Evolutionary conservation across 2,329 filamentous ascomycete genomes (phyloP).

Genomic region (Thielaviopsis cerberus): DNA sequence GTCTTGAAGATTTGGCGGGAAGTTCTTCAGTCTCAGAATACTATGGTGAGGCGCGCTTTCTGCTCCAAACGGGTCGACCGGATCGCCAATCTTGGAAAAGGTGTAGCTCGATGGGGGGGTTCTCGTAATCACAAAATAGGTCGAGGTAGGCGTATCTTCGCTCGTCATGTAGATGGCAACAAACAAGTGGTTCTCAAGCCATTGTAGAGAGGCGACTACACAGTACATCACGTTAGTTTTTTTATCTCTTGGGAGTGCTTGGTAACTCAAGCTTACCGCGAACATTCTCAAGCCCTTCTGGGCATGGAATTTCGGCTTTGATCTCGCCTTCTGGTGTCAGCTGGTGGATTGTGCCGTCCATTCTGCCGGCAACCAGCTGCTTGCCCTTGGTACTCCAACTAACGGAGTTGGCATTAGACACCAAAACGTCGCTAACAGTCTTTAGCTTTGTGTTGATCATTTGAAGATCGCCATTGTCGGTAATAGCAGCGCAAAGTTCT

Average conservation of each 20-base stretch:
- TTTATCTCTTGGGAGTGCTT: not conserved
- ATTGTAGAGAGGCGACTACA: constrained; percentile 60
- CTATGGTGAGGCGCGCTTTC: constrained; percentile 57
- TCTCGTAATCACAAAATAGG: constrained; percentile 65
- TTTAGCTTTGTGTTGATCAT: constrained; percentile 63
- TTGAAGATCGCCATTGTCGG: constrained; percentile 60
- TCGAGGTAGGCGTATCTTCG: constrained; percentile 40
- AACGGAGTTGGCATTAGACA: constrained; percentile 59
- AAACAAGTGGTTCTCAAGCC: constrained; percentile 79
- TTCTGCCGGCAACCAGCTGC: constrained; percentile 72
- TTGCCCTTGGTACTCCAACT: constrained; percentile 90
- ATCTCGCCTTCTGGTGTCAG: constrained; percentile 64
- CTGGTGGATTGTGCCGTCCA: constrained; percentile 61
- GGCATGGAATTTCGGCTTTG: constrained; percentile 63
- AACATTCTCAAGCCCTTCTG: constrained; percentile 46
- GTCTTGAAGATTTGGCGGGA: constrained; percentile 63
- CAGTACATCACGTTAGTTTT: constrained; percentile 5
- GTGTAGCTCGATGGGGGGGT: constrained; percentile 40
- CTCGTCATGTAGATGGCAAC: constrained; percentile 58
- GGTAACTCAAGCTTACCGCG: constrained; percentile 37
- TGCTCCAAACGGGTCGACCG: constrained; percentile 53
- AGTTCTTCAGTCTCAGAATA: constrained; percentile 58
- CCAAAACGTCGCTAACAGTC: constrained; percentile 44
- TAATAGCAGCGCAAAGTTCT: constrained; percentile 64
- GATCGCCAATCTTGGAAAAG: constrained; percentile 57